Evolutionary conservation across 805 yeast species (phyloP), one percentile per base, ranked within the genome.

Genomic region (Pichia deserticola): DNA sequence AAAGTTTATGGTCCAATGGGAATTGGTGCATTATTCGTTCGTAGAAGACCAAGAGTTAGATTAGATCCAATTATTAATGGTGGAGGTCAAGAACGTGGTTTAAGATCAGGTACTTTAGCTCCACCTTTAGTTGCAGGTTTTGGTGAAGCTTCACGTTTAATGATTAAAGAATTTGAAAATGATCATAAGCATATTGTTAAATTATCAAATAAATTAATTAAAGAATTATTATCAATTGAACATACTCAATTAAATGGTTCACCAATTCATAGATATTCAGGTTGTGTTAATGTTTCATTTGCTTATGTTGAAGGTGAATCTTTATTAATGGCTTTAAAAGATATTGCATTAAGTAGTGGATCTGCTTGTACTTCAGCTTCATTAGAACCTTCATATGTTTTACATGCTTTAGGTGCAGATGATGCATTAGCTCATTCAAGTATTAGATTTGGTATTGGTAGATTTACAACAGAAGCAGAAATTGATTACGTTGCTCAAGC

Each of bases 351-450:
- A 57, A 84, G 95, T 54, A 88, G 97, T 1, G 99, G 99, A 32
- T 89, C 97, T 12, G 99, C 99, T 4, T 93, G 99, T 76, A 93
- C 99, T 4, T 92, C 98, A 30, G 97, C 99, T 0, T 93, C 98
- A 4, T 77, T 93, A 63, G 99, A 93, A 69, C 99, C 99, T 11
- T 89, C 97, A 7, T 93, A 93, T 61, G 99, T 93, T 39, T 76
- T 93, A 61, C 96, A 90, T 60, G 98, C 99, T 0, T 74, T 93
- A 44, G 99, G 99, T 49, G 97, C 96, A 13, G 98, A 92, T 68
- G 99, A 93, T 64, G 97, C 97, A 5, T 75, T 93, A 60, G 99
- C 99, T 5, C 99, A 93, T 70, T 89, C 97, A n/a, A 87, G 96
- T 29, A 93, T 93, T 61, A 81, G 99, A 67, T 93, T 93, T 60